Evolutionary conservation across 2,329 filamentous ascomycete genomes (phyloP).

Genomic region (Trichophyton schoenleinii): DNA sequence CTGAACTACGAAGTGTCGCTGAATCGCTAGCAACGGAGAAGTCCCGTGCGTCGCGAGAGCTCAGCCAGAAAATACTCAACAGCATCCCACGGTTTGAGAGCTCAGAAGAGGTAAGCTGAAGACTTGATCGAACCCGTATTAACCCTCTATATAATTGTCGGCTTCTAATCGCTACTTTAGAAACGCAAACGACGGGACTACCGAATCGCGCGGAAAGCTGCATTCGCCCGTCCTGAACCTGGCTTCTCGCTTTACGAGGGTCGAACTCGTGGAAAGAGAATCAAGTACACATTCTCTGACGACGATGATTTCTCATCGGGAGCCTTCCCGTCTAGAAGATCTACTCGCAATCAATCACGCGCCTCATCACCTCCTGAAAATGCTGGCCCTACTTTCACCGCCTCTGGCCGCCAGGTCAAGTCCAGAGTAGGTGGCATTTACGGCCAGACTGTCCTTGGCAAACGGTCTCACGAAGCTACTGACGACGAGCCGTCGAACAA

Average conservation of each 20-base stretch:
- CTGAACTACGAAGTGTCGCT: constrained; percentile 64
- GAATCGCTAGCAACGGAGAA: constrained; percentile 69
- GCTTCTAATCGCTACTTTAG: constrained; percentile 31
- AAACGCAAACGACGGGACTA: constrained; percentile 93
- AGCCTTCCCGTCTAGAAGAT: constrained; percentile 51
- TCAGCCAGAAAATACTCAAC: constrained; percentile 63
- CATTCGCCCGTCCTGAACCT: constrained; percentile 74
- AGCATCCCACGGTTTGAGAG: constrained; percentile 85
- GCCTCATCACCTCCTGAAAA: constrained; percentile 60
- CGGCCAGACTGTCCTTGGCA: constrained; percentile 44
- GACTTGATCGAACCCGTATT: background rate
- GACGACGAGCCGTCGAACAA: constrained; percentile 29
- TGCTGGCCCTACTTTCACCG: constrained; percentile 54
- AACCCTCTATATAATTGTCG: background rate
- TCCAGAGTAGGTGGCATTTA: constrained; percentile 42
- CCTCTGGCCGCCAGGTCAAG: constrained; percentile 72
- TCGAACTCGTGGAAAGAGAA: constrained; percentile 85
- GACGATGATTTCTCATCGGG: constrained; percentile 59
- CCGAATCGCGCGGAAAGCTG: constrained; percentile 68
- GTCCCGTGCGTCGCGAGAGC: constrained; percentile 63
- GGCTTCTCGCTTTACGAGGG: constrained; percentile 93
- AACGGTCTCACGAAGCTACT: constrained; percentile 36
- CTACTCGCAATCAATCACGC: constrained; percentile 53
- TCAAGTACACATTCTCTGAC: constrained; percentile 92
- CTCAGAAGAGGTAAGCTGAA: constrained; percentile 64